Conservation (phyloP, 1,139 yeast species). For the Hyphopichia buzzinii region DNA sequence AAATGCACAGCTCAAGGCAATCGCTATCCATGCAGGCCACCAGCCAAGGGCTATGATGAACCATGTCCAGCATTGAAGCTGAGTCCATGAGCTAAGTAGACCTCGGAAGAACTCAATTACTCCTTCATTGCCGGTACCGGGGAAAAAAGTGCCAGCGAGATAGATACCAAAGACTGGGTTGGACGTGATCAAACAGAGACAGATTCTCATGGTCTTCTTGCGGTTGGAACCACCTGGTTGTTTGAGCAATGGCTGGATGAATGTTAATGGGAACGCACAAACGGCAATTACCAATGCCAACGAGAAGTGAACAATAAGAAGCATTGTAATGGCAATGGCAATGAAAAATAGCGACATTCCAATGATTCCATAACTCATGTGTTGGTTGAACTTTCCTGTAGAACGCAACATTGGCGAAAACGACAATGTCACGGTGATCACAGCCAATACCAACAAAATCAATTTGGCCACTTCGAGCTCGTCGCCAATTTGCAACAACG, state of each 20-base stretch:
- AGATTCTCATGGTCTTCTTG: conserved; percentile 23
- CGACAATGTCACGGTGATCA: conserved; percentile 17
- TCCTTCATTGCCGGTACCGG: conserved; percentile 26
- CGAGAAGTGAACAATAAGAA: conserved; percentile 81
- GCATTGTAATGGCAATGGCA: conserved; percentile 68
- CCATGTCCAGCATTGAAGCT: conserved; percentile 88
- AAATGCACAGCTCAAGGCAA: conserved; percentile 32
- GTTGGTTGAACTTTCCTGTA: conserved; percentile 15
- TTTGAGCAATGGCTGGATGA: conserved; percentile 47
- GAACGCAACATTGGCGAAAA: conserved; percentile 17
- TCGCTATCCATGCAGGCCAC: conserved; percentile 77
- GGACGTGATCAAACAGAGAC: conserved; percentile 40
- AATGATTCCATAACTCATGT: conserved; percentile 28
- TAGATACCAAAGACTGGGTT: conserved; percentile 54
- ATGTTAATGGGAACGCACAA: conserved; percentile 67
- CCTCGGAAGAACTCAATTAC: conserved; percentile 43
- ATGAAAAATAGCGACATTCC: conserved; percentile 54
- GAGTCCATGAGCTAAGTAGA: conserved; percentile 62
- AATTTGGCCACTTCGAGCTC: conserved; percentile 15
- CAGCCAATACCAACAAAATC: conserved; percentile 19
- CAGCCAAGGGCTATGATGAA: conserved; percentile 69
- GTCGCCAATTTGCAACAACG: conserved; percentile 7
- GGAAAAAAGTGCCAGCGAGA: conserved; percentile 29
- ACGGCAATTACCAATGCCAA: conserved; percentile 72
- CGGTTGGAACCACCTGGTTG: neutral